Evolutionary conservation across 495 filamentous ascomycete species (phyloP), one percentile per base, ranked within the genome.

Genomic region (Geopyxis carbonaria): DNA sequence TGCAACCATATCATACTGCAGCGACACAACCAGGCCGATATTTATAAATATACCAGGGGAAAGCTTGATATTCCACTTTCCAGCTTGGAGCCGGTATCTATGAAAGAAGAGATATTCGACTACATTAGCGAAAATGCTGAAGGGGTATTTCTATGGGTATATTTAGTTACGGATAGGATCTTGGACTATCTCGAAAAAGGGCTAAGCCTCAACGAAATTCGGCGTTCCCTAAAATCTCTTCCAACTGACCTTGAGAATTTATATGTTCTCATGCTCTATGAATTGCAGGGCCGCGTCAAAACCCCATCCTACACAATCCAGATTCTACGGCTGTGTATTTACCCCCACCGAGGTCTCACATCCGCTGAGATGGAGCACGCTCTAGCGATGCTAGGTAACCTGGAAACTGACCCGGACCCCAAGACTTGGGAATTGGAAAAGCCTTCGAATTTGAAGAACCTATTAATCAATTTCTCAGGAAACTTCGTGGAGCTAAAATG

Each of bases 131-230:
- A 45, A 0, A 39, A 46, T 22, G 43, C 47, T 1, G 34, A 44
- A 18, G 47, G 44, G 6, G 43, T 50, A 14, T 55, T 55, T 21
- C 24, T 52, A 16, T 55, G 49, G 51, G 42, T 50, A 9, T 29
- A 24, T 6, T 38, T 49, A 14, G 49, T 43, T 38, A n/a, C 23
- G 2, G 14, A 39, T 6, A 42, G 47, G 25, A 11, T 48, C 13
- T 21, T 42, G 22, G 19, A 19, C 14, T 47, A 36, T 16, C 6
- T 40, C 0, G 23, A 16, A 7, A 38, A 18, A 0, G 40, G 33
- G n/a, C 6, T 5, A 4, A 31, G 5, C 8, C 11, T 20, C 5
- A 16, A 16, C 3, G 6, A 20, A 20, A 6, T 41, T 4, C 11
- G 15, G 13, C 3, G 6, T 5, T 18, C 5, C 14, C 16, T 41